phyloP scores from a whole-genome alignment of 2,329 filamentous ascomycete genomes.

The Penicillium sp. region DNA sequence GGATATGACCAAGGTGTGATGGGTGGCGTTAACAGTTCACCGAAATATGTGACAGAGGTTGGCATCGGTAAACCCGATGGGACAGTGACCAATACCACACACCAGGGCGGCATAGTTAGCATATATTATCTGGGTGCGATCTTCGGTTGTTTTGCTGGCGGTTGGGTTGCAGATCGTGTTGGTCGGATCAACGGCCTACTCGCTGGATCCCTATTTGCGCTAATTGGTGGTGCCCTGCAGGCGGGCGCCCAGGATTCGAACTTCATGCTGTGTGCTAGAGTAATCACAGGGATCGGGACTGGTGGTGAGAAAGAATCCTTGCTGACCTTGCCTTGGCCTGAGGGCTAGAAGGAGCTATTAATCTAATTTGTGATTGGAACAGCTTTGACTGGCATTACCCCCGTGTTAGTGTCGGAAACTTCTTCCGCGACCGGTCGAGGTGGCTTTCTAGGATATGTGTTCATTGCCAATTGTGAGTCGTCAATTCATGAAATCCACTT shows the following conservation, averaged over 20 bases:
- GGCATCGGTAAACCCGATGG: slow-evolving; percentile 48
- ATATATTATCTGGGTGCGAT: slow-evolving; percentile 54
- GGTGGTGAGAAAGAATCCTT: slow-evolving; percentile 37
- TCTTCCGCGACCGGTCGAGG: slow-evolving; percentile 50
- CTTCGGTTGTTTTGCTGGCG: slow-evolving; percentile 51
- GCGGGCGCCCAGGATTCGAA: slow-evolving; percentile 45
- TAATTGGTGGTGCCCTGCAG: slow-evolving; percentile 52
- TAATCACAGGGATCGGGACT: slow-evolving; percentile 54
- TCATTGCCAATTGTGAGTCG: slow-evolving; percentile 50
- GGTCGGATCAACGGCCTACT: slow-evolving; percentile 55
- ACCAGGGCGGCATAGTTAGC: slow-evolving; percentile 54
- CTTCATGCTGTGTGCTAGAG: slow-evolving; percentile 51
- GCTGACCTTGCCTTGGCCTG: slow-evolving; percentile 10
- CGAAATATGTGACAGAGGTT: slow-evolving; percentile 39
- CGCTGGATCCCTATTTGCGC: slow-evolving; percentile 47
- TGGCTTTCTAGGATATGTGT: slow-evolving; percentile 49
- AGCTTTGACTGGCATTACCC: slow-evolving; percentile 50
- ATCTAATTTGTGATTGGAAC: slow-evolving; percentile 11
- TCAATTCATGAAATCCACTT: not conserved
- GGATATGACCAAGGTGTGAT: slow-evolving; percentile 58
- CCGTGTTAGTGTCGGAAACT: slow-evolving; percentile 50
- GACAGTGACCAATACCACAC: slow-evolving; percentile 48
- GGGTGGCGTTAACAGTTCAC: slow-evolving; percentile 49
- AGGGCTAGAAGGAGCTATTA: not conserved
- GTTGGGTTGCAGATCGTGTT: slow-evolving; percentile 52